A percentile compares a stretch with the other conserved stretches of the same genome.
Conservation (phyloP, 2,329 filamentous ascomycete genomes). For the Ophiocordyceps camponoti-rufipedis region DNA sequence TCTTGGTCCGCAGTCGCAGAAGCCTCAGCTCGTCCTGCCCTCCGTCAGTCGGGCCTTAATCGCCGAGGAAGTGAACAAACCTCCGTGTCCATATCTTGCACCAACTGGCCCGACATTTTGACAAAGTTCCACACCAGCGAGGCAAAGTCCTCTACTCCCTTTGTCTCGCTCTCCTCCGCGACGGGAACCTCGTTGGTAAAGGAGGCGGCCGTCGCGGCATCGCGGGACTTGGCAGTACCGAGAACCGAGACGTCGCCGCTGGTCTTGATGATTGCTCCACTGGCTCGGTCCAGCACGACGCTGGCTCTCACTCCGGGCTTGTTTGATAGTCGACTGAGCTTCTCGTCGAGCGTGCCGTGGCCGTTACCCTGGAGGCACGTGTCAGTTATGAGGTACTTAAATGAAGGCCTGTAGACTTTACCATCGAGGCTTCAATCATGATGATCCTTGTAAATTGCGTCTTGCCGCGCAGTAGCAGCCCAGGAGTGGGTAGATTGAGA, state of each 20-base stretch:
- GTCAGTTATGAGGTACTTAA: neutral
- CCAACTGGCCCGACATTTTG: conserved; percentile 46
- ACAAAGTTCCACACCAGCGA: conserved; percentile 62
- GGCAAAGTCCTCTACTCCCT: conserved; percentile 54
- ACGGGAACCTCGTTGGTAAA: conserved; percentile 26
- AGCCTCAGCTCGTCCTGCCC: conserved; percentile 56
- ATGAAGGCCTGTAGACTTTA: conserved; percentile 1
- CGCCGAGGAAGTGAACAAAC: conserved; percentile 15
- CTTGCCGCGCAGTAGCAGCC: neutral
- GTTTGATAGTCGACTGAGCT: conserved; percentile 51
- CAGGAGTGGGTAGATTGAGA: neutral
- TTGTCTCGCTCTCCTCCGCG: conserved; percentile 28
- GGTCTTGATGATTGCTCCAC: conserved; percentile 57
- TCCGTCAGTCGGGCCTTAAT: conserved; percentile 5
- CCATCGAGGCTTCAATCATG: conserved; percentile 3
- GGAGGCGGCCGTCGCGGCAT: conserved; percentile 18
- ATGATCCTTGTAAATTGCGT: neutral
- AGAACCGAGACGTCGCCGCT: conserved; percentile 49
- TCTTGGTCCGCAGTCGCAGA: conserved; percentile 61
- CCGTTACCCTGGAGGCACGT: conserved; percentile 21
- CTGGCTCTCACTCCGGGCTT: conserved; percentile 68
- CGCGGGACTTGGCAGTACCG: conserved; percentile 17
- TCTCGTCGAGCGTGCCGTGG: conserved; percentile 44
- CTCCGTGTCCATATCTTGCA: conserved; percentile 57
- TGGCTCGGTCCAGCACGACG: conserved; percentile 53